Conservation (phyloP, 768 basidiomycete species). For the Tylopilus rubrobrunneus region DNA sequence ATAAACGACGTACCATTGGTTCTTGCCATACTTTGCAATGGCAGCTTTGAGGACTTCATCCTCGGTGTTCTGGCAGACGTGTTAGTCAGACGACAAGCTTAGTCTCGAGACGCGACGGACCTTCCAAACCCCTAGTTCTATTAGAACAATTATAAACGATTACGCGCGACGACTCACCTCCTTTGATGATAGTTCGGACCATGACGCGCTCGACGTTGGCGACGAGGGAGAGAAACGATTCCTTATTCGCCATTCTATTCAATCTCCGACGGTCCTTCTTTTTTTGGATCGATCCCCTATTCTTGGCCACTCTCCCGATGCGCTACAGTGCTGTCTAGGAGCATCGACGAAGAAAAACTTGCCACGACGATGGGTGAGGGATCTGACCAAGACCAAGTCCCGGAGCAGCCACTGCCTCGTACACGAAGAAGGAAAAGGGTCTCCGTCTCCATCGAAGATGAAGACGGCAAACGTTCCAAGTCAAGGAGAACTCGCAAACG, state of each 20-base stretch:
- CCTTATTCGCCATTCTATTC: conserved; percentile 6
- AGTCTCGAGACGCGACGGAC: conserved; percentile 33
- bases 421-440: too few species aligned
- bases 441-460: too few species aligned
- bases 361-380: neutral
- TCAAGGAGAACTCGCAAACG: conserved; percentile 3
- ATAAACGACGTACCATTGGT: conserved; percentile 65
- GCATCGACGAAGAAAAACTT: neutral
- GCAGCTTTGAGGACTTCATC: conserved; percentile 99
- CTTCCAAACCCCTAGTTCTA: conserved; percentile 73
- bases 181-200: conserved; percentile 92
- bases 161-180: conserved; percentile 46
- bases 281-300: conserved; percentile 13
- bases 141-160: conserved; percentile 5
- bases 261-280: conserved; percentile 17
- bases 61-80: conserved; percentile 71
- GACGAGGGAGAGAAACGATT: neutral
- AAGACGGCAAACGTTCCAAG: neutral
- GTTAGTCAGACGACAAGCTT: neutral
- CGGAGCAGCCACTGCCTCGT: too few species aligned
- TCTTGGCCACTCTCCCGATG: neutral
- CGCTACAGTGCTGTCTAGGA: neutral
- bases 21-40: conserved; percentile 96
- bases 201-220: conserved; percentile 34
- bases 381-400: neutral